Base-by-base conservation (phyloP, 371 early-diverging fungal species). In the Synchytrium microbalum region DNA sequence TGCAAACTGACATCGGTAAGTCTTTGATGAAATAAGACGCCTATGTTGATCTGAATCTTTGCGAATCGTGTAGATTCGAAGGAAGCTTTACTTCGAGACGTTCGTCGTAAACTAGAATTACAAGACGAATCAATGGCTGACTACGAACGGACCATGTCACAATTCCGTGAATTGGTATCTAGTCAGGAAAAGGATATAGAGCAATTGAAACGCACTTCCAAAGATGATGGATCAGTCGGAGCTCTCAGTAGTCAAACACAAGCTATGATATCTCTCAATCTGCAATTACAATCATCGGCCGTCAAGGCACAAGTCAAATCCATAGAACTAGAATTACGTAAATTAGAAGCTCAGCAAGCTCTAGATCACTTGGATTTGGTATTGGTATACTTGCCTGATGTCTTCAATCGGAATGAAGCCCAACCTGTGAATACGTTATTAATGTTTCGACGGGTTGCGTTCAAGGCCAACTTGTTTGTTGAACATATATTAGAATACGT, bases 221-320 rank as follows among this genome's bases (percentile, higher is more conserved):
- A 10, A 13, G 5, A 8, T 13, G 54, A 14, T 32, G 29, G 3
- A 27, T 3, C 13, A 16, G 13, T 13, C 13, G 24, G 24, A 5
- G 14, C 23, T 2, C 59, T 69, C 32, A 38, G 58, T 60, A 65
- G 64, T 58, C 88, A 89, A 69, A 85, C 91, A 0, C 93, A 92
- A 67, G 89, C 88, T 19, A 89, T 92, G 88, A 74, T 91, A 71
- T 86, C 81, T n/a, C 80, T 92, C 24, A 91, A 88, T 59, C 70
- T 88, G 59, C 87, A 89, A 61, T 79, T 95, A 31, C 90, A 91
- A 67, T 80, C 84, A 10, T 85, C 88, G 1, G 88, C 84, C 2
- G 83, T 87, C 77, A 93, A 92, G 72, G 86, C 92, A 1, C 87
- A 91, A 65, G 90, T 92, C 10, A 90, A 90, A 74, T 80, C 89